These are phyloP conservation scores for Phlegmacium glaucopus DNA, from an alignment of 768 basidiomycete species.

Conservation along the genomic window DNA sequence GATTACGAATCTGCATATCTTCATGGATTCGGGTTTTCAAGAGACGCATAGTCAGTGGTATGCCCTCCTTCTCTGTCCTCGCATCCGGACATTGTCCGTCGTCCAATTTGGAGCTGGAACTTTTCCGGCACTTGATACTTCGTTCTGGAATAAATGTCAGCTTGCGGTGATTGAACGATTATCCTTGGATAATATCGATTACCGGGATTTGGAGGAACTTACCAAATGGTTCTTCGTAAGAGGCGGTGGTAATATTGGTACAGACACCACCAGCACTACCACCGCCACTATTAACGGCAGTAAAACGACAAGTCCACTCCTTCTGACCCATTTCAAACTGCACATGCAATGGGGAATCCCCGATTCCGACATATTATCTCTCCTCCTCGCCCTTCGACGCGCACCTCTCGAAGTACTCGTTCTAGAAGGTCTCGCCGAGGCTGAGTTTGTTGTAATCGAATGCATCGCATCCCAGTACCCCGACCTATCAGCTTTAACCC, in stretches of 20 bases:
- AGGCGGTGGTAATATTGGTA: too few relatives aligned
- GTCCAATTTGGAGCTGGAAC: constrained; percentile 10
- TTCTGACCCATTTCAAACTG: constrained; percentile 26
- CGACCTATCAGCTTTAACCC: constrained; percentile 20
- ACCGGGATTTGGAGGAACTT: constrained; percentile 9
- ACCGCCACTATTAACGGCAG: constrained; percentile 3
- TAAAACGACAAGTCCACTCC: background rate
- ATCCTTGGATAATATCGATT: constrained; percentile 18
- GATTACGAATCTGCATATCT: constrained; percentile 16
- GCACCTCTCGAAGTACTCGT: constrained; percentile 21
- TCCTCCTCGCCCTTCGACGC: constrained; percentile 12
- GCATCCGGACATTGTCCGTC: constrained; percentile 19
- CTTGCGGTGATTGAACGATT: constrained; percentile 20
- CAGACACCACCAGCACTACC: too few relatives aligned
- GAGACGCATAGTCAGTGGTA: constrained; percentile 22
- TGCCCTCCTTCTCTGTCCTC: constrained; percentile 17
- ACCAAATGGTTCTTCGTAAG: background rate
- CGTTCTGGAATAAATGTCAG: constrained; percentile 14
- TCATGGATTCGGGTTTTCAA: constrained; percentile 18
- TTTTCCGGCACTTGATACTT: constrained; percentile 9
- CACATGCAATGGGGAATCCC: constrained; percentile 19
- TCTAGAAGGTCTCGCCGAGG: constrained; percentile 22
- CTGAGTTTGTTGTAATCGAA: constrained; percentile 15
- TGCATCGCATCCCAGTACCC: constrained; percentile 16
- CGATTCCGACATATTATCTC: constrained; percentile 11